Conservation (phyloP, 2,329 filamentous ascomycete genomes). For the Colletotrichum godetiae region DNA sequence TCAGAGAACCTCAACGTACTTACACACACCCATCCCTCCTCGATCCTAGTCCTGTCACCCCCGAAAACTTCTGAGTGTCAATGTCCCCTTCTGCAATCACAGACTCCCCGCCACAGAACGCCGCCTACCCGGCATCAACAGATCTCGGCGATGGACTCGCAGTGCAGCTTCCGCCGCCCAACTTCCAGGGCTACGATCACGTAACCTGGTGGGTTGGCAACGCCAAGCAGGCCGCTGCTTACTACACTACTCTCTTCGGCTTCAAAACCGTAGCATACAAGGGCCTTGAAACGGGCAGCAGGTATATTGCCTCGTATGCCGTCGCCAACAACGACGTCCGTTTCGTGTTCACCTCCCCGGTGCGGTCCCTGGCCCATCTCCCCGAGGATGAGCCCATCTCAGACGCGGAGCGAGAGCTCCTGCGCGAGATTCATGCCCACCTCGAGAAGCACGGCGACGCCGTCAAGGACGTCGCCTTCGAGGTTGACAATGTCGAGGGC, state of each 20-base stretch:
- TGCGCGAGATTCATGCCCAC: conserved; percentile 83
- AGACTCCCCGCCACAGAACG: conserved; percentile 58
- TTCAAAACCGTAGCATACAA: conserved; percentile 86
- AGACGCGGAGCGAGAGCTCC: conserved; percentile 70
- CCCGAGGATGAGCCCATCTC: conserved; percentile 71
- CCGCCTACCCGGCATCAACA: conserved; percentile 52
- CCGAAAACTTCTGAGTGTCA: conserved; percentile 39
- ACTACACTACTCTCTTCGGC: conserved; percentile 88
- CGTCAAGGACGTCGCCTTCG: conserved; percentile 95
- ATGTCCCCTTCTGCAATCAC: conserved; percentile 72
- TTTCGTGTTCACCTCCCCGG: conserved; percentile 86
- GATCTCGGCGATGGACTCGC: conserved; percentile 60
- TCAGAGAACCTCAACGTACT: neutral
- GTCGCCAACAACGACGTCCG: conserved; percentile 80
- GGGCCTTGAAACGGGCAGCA: conserved; percentile 88
- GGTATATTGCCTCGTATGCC: conserved; percentile 85
- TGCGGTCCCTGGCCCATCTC: conserved; percentile 70
- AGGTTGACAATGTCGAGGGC: conserved; percentile 87
- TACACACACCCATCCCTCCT: neutral
- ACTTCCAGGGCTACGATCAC: conserved; percentile 90
- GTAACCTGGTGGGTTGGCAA: conserved; percentile 98
- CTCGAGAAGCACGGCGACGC: conserved; percentile 91
- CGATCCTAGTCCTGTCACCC: neutral
- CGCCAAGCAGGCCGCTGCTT: conserved; percentile 92
- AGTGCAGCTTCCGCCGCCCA: conserved; percentile 60